Base-by-base conservation (phyloP, 2,329 filamentous ascomycete genomes). In the Fusarium newnesense region DNA sequence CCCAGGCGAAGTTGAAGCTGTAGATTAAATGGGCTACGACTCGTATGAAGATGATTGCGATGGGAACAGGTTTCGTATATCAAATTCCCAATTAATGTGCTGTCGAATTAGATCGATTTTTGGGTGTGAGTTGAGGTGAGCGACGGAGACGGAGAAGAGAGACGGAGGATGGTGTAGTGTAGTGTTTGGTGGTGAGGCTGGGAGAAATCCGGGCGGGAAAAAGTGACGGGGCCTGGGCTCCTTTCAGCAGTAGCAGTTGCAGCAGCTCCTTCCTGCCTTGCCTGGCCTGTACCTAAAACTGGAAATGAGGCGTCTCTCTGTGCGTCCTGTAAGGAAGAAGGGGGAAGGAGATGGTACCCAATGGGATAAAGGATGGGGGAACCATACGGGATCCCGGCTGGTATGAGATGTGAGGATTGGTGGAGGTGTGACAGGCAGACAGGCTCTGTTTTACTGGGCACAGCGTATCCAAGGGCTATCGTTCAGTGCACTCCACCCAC, bases 281-380 rank as follows among this genome's bases (percentile, higher is more conserved):
- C 54, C 64, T 65, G 63, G 69, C 65, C 71, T 64, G 70, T 75
- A 72, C 74, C 69, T 75, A 76, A 76, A 75, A 76, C 72, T 74
- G 75, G 73, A 76, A 76, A 77, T 76, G 75, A 76, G 75, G 73
- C 75, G 75, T 67, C 64, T 50, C 36, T 49, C 30, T 49, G 24
- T 53, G 69, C 43, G 63, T 60, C 53, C 56, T 63, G 67, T 53
- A 58, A 40, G 53, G 58, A 46, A 57, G 61, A 62, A 60, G 60
- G 69, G 62, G 49, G 50, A 52, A 61, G 50, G 56, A 47, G 63
- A 54, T 49, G 50, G 60, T 62, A 50, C 56, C 60, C 60, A 67
- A 40, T 65, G 26, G 52, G 64, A 60, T 44, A 36, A 19, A 36
- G 49, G 49, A 52, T 21, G 47, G 47, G 39, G 43, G 52, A 28